Evolutionary conservation across 345 rosid genomes (phyloP), one percentile per base, ranked within the genome.

Genomic region (Euclidium syriacum): DNA sequence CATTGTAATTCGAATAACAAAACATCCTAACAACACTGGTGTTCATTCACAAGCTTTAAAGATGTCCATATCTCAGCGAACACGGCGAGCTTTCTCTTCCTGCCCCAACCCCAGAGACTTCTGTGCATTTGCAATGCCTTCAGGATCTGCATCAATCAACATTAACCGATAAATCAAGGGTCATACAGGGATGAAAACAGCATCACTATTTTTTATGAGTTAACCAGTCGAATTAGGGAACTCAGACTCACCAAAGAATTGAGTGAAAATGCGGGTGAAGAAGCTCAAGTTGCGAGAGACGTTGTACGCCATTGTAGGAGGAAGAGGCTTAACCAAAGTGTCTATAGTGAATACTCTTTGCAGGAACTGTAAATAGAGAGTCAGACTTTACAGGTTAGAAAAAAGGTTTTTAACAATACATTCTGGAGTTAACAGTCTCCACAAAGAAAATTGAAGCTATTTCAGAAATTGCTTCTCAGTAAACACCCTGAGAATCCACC

Each of bases 261-360:
- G 98, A 4, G 98, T 92, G 77, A 92, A 92, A 73, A 92, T 92
- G 62, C 98, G 91, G 0, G 85, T 84, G 80, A 92, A 89, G 85
- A 92, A 92, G 83, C 83, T 82, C 85, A 92, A 80, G 78, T 89
- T 92, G 52, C 96, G 91, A 43, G 98, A 86, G 54, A 74, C 91
- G 7, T 85, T 92, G 75, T 81, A 89, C 4, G 89, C 95, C 94
- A 87, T 78, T 19, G 86, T 60, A 49, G 94, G 96, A 47, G 98
- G 98, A 75, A 92, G 96, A 61, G 96, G 98, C 83, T 92, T 92
- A 67, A 92, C 96, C 24, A 89, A 26, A 38, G 98, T 92, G 73
- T 92, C 98, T 36, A 92, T 81, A 70, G 83, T 87, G 78, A 92
- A 92, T 6, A 89, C 98, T 32, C 88, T 77, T 41, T 85, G 91